A percentile compares a stretch with the other conserved stretches of the same genome.
These are phyloP conservation scores for Coelastrella sp. DNA, from an alignment of 139 green algal species.

Conservation along the genomic window DNA sequence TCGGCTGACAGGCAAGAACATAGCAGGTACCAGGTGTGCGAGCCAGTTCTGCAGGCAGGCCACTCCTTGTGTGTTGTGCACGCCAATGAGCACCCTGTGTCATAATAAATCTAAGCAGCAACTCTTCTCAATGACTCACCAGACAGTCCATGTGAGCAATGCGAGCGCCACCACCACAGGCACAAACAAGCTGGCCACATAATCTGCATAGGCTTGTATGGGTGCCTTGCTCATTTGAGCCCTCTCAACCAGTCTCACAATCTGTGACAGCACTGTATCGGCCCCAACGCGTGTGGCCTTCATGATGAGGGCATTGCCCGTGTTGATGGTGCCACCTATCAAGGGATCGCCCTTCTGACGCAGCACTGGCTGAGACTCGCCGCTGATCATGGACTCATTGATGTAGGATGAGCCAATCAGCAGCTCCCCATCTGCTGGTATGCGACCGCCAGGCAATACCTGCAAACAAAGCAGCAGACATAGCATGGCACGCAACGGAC, in stretches of 20 bases:
- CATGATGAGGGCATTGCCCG: slow-evolving; percentile 56
- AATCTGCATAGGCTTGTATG: slow-evolving; percentile 92
- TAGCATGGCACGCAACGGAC: neutral
- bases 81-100: neutral
- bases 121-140: slow-evolving; percentile 64
- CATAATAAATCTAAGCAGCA: slow-evolving; percentile 12
- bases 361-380: slow-evolving; percentile 78
- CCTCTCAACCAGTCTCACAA: slow-evolving; percentile 94
- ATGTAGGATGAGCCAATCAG: slow-evolving; percentile 82
- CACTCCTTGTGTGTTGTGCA: neutral
- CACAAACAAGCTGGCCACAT: slow-evolving; percentile 90
- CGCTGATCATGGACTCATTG: slow-evolving; percentile 99
- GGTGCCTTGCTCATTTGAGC: slow-evolving; percentile 97
- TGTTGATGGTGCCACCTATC: slow-evolving; percentile 95
- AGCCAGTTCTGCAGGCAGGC: neutral
- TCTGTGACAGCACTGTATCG: slow-evolving; percentile 91
- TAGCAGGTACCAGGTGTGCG: neutral
- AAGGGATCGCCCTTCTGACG: slow-evolving; percentile 67
- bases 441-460: slow-evolving; percentile 84
- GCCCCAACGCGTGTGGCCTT: slow-evolving; percentile 77
- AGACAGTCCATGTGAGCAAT: slow-evolving; percentile 80
- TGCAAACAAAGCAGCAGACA: slow-evolving; percentile 31
- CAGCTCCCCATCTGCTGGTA: slow-evolving; percentile 92
- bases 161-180: slow-evolving; percentile 86
- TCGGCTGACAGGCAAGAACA: neutral